These are phyloP conservation scores for Ensete glaucum DNA, from an alignment of 176 grass and related monocot genomes.

Conservation along the genomic window DNA sequence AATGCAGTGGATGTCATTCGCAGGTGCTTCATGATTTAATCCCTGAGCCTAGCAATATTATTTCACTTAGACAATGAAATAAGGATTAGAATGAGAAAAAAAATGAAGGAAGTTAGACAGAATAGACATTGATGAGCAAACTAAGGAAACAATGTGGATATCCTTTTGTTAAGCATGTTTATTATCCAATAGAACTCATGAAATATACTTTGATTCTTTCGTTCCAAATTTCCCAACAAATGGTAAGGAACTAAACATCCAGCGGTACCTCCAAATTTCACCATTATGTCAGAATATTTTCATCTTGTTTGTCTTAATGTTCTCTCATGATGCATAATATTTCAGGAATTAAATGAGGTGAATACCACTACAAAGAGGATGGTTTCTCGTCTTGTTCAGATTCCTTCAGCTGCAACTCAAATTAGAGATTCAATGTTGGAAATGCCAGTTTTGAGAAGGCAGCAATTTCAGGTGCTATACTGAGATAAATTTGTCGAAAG, in stretches of 20 bases:
- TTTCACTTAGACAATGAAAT: neutral
- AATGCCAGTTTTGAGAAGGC: conserved; percentile 48
- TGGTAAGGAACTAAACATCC: too few species aligned
- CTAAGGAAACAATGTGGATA: neutral
- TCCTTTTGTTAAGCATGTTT: neutral
- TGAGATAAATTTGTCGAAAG: conserved; percentile 6
- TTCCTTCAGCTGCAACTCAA: conserved; percentile 55
- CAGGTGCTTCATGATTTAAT: conserved; percentile 35
- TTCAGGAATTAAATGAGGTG: conserved; percentile 70
- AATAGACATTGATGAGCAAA: neutral
- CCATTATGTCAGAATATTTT: neutral
- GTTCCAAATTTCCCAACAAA: too few species aligned
- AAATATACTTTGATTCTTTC: too few species aligned
- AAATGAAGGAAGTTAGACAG: neutral
- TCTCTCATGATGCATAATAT: neutral
- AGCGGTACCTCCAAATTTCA: neutral
- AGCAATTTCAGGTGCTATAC: conserved; percentile 62
- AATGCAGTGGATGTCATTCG: conserved; percentile 41
- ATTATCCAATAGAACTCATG: neutral
- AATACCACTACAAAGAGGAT: conserved; percentile 61
- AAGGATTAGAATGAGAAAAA: neutral
- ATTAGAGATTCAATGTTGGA: conserved; percentile 86
- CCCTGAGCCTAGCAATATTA: neutral
- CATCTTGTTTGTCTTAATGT: conserved; percentile 9
- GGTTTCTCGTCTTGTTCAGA: conserved; percentile 92